Conservation (phyloP, 495 filamentous ascomycete species). For the Tirmania nivea region DNA sequence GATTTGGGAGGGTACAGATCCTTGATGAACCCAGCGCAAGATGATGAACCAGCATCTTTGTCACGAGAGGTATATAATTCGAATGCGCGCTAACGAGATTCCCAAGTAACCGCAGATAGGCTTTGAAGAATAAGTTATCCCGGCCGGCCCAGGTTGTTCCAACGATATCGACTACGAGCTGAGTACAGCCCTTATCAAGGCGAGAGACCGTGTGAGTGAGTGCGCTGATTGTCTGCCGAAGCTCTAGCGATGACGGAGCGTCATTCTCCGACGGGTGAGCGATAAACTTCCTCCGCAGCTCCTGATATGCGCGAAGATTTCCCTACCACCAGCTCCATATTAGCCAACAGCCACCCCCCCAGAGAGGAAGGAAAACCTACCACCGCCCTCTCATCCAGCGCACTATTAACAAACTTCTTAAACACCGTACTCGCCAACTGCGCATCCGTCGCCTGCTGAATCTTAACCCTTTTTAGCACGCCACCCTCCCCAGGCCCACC, state of each 20-base stretch:
- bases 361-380: conserved; percentile 2
- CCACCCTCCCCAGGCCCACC: background rate
- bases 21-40: conserved; percentile 33
- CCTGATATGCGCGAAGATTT: conserved; percentile 11
- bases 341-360: background rate
- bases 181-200: conserved; percentile 49
- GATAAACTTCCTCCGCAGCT: conserved; percentile 15
- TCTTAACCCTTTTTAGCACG: background rate
- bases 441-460: background rate
- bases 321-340: conserved; percentile 7
- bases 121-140: conserved; percentile 54
- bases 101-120: conserved; percentile 61
- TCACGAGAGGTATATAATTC: conserved; percentile 35
- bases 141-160: conserved; percentile 65
- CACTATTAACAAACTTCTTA: background rate
- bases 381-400: conserved; percentile 11
- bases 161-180: conserved; percentile 50
- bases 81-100: conserved; percentile 59
- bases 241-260: conserved; percentile 12
- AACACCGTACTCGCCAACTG: background rate
- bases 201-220: conserved; percentile 50
- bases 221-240: conserved; percentile 25
- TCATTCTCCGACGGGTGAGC: conserved; percentile 6
- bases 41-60: conserved; percentile 60
- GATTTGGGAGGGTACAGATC: conserved; percentile 31